Conservation (phyloP, 2,329 filamentous ascomycete genomes). For the Fusarium buxicola region DNA sequence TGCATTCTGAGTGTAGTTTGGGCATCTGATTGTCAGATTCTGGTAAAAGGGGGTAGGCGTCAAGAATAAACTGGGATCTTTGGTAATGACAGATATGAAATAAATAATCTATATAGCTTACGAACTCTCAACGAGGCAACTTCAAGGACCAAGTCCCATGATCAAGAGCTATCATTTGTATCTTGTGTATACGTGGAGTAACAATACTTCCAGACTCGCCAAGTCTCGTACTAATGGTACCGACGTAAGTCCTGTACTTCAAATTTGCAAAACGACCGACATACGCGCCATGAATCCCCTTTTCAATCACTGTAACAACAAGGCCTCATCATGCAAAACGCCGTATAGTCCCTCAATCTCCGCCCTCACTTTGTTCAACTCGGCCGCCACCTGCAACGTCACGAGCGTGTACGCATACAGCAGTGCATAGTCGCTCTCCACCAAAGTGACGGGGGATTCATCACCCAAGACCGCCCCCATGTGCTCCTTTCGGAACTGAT, state of each 20-base stretch:
- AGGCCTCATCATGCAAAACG: slow-evolving; percentile 68
- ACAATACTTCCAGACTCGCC: not conserved
- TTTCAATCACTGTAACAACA: slow-evolving; percentile 63
- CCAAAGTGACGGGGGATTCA: slow-evolving; percentile 56
- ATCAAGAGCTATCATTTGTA: slow-evolving; percentile 4
- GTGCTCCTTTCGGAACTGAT: slow-evolving; percentile 82
- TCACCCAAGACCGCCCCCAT: slow-evolving; percentile 50
- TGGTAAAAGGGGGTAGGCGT: slow-evolving; percentile 18
- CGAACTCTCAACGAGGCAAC: not conserved
- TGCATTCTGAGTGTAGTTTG: slow-evolving; percentile 57
- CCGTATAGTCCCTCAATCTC: slow-evolving; percentile 74
- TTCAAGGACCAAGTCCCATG: not conserved
- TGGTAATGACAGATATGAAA: slow-evolving; percentile 29
- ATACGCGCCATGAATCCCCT: not conserved
- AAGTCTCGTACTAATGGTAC: not conserved
- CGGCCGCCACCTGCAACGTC: slow-evolving; percentile 73
- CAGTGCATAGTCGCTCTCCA: slow-evolving; percentile 87
- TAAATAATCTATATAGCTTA: slow-evolving; percentile 12
- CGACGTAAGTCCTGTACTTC: not conserved
- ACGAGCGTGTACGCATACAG: slow-evolving; percentile 89
- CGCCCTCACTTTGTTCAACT: slow-evolving; percentile 68
- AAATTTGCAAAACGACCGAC: slow-evolving; percentile 15
- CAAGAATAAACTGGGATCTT: slow-evolving; percentile 1
- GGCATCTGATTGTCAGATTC: not conserved
- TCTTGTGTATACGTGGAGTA: slow-evolving; percentile 1